Percentiles rank a stretch among this genome's conserved stretches.
phyloP scores from a whole-genome alignment of 345 rosid species.

The Ricinus communis region DNA sequence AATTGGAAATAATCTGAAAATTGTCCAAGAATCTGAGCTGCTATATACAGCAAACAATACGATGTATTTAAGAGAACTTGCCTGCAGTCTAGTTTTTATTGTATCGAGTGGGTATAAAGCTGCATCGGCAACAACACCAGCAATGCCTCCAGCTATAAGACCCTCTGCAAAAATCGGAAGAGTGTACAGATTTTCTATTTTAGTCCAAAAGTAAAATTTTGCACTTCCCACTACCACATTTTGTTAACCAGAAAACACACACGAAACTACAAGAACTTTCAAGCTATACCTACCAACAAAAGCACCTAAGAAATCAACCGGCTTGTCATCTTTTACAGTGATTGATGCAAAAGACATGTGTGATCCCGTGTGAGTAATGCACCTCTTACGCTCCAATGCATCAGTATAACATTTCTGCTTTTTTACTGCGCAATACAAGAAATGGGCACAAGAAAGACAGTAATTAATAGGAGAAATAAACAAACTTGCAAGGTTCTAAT shows the following conservation, averaged over 20 bases:
- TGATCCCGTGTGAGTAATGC: conserved; percentile 19
- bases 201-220: not conserved
- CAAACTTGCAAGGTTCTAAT: not conserved
- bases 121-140: conserved; percentile 95
- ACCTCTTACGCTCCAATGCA: conserved; percentile 26
- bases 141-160: conserved; percentile 86
- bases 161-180: conserved; percentile 64
- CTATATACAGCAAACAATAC: conserved; percentile 39
- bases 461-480: not conserved
- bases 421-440: too few relatives aligned
- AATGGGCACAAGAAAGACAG: too few relatives aligned
- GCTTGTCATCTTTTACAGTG: conserved; percentile 50
- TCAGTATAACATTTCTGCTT: conserved; percentile 2
- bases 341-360: conserved; percentile 60
- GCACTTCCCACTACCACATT: not conserved
- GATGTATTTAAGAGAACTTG: conserved; percentile 34
- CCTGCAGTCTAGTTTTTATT: conserved; percentile 94
- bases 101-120: conserved; percentile 94
- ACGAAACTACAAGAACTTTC: not conserved
- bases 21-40: not conserved
- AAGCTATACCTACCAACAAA: conserved; percentile 46
- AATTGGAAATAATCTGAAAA: not conserved
- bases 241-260: not conserved
- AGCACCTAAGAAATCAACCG: conserved; percentile 65
- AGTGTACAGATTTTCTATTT: not conserved